Evolutionary conservation across 495 filamentous ascomycete genomes (phyloP).

Genomic region (Penicillium coprophilum): DNA sequence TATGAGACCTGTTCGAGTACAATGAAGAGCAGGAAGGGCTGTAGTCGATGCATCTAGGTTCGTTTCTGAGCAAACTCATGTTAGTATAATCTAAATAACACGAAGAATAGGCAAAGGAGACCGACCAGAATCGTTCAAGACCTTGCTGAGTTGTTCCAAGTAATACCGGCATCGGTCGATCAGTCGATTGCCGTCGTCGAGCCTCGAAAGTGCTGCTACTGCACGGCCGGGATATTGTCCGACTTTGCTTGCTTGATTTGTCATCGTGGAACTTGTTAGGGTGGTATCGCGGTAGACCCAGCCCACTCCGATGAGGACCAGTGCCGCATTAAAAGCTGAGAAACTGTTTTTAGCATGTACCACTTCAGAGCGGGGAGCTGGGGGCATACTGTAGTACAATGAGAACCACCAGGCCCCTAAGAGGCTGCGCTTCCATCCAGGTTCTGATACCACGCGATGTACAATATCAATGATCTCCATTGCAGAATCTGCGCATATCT

Average conservation of each 20-base stretch:
- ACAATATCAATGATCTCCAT: constrained; percentile 41
- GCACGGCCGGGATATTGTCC: constrained; percentile 27
- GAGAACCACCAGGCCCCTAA: constrained; percentile 47
- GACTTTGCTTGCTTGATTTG: constrained; percentile 17
- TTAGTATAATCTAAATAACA: not conserved
- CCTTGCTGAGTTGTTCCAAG: constrained; percentile 33
- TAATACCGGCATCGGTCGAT: constrained; percentile 42
- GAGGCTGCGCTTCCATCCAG: constrained; percentile 26
- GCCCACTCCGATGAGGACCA: constrained; percentile 36
- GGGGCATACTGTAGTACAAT: constrained; percentile 40
- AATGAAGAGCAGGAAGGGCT: constrained; percentile 14
- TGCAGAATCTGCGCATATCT: constrained; percentile 37
- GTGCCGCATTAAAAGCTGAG: constrained; percentile 41
- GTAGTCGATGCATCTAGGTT: not conserved
- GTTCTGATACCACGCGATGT: constrained; percentile 25
- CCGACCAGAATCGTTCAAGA: constrained; percentile 30
- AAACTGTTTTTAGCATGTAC: not conserved
- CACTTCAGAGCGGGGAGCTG: not conserved
- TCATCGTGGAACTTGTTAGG: constrained; percentile 10
- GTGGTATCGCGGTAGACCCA: constrained; percentile 26
- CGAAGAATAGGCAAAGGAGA: not conserved
- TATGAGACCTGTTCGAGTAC: constrained; percentile 1
- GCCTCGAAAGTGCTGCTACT: constrained; percentile 34
- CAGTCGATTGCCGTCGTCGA: constrained; percentile 41
- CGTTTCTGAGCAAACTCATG: not conserved